Conservation (phyloP, 768 basidiomycete genomes). For the Lactarius trivialis region DNA sequence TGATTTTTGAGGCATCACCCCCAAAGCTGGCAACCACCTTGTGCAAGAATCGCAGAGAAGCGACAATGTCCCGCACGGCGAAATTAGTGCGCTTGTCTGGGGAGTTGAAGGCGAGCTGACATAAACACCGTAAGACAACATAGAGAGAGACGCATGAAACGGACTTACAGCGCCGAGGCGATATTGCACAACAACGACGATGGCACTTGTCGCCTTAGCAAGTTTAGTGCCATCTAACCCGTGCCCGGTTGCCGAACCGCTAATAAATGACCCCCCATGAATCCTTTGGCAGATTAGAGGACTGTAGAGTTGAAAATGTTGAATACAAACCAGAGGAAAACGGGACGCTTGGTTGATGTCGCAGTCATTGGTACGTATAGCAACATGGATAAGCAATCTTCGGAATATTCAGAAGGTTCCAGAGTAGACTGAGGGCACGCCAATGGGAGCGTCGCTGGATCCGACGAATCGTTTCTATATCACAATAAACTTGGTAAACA, state of each 20-base stretch:
- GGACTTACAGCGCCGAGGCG: slow-evolving; percentile 65
- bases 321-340: slow-evolving; percentile 51
- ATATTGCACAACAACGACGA: slow-evolving; percentile 80
- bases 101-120: slow-evolving; percentile 69
- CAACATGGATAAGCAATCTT: slow-evolving; percentile 80
- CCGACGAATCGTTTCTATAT: slow-evolving; percentile 43
- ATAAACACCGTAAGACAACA: slow-evolving; percentile 10
- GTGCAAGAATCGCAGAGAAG: slow-evolving; percentile 57
- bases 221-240: slow-evolving; percentile 75
- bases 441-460: slow-evolving; percentile 52
- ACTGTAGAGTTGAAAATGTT: neutral
- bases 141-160: neutral
- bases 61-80: slow-evolving; percentile 62
- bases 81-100: slow-evolving; percentile 67
- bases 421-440: slow-evolving; percentile 63
- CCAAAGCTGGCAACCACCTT: slow-evolving; percentile 56
- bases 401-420: slow-evolving; percentile 45
- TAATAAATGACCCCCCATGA: slow-evolving; percentile 77
- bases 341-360: slow-evolving; percentile 36
- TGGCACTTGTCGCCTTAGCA: slow-evolving; percentile 61
- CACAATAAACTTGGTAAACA: neutral
- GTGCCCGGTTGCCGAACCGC: slow-evolving; percentile 62
- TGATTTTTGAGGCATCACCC: slow-evolving; percentile 58
- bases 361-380: slow-evolving; percentile 55
- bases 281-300: slow-evolving; percentile 43